Percentiles rank a stretch among this genome's conserved stretches.
Conservation (phyloP, 441 rosid species). For the Eruca vesicaria region DNA sequence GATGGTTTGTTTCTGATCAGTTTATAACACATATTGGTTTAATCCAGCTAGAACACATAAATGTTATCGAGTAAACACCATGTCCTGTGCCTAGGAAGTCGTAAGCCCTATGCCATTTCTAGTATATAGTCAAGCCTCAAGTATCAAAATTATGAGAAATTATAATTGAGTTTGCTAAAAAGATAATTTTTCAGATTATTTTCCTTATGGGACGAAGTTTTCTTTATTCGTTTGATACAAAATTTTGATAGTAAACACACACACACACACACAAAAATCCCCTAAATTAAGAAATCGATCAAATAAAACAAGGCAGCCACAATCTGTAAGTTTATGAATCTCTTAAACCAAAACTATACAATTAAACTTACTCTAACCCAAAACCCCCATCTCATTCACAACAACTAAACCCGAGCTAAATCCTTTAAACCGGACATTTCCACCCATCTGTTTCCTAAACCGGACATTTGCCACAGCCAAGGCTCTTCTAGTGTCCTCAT, state of each 20-base stretch:
- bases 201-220: background rate
- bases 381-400: conserved; percentile 49
- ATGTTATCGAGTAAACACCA: background rate
- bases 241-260: background rate
- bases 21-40: background rate
- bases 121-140: background rate
- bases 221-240: background rate
- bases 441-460: conserved; percentile 45
- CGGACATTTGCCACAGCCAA: conserved; percentile 57
- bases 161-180: background rate
- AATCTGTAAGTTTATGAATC: background rate
- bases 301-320: background rate
- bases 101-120: background rate
- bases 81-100: background rate
- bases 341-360: background rate
- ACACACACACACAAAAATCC: background rate
- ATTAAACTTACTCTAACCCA: conserved; percentile 35
- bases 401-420: conserved; percentile 28
- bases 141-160: background rate
- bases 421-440: background rate
- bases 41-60: background rate
- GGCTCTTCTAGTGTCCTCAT: conserved; percentile 62
- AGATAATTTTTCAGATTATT: background rate
- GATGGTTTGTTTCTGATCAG: background rate
- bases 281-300: background rate